Base-by-base conservation (phyloP, 345 rosid genomes). In the Aethionema arabicum region DNA sequence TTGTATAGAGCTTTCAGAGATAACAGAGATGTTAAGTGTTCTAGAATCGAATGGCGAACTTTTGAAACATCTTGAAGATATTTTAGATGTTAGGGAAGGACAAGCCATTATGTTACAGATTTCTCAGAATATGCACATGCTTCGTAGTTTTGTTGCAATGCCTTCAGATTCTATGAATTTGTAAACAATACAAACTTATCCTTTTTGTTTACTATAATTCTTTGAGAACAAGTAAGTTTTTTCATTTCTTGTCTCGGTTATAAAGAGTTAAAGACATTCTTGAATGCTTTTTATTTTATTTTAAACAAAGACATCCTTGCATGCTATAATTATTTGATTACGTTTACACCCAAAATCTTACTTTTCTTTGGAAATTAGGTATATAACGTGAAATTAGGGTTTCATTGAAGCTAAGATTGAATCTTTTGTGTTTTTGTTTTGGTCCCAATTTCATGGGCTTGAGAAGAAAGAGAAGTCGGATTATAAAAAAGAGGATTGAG, bases 11-110 rank as follows among this genome's bases (percentile, higher is more conserved):
- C 67, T 79, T 55, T 59, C 50, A 16, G 76, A 58, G 38, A 73
- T 79, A 30, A 70, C 72, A 37, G 77, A 74, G 56, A 70, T 74
- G 32, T 72, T 74, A 68, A 67, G 66, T 66, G 72, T 64, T n/a
- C 79, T 84, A 52, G 82, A 77, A 59, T 72, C 68, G 46, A 75
- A 73, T 49, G 75, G 41, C 57, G 80, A 61, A 27, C 49, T 77
- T 13, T 59, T 71, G 46, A 75, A 72, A 40, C 75, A 51, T 56
- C 59, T 59, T 42, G 48, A 63, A 37, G 52, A 61, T 37, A 56
- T 67, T 12, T 59, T 63, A 9, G 69, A 61, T 68, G 76, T 67
- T 13, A 61, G 74, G 37, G 77, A 71, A 48, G 70, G 76, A 50
- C 66, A 56, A 55, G 73, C 75, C 65, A 73, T 72, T 43, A 58